Evolutionary conservation across 495 filamentous ascomycete species (phyloP).

Genomic region (Neurospora hispaniola): DNA sequence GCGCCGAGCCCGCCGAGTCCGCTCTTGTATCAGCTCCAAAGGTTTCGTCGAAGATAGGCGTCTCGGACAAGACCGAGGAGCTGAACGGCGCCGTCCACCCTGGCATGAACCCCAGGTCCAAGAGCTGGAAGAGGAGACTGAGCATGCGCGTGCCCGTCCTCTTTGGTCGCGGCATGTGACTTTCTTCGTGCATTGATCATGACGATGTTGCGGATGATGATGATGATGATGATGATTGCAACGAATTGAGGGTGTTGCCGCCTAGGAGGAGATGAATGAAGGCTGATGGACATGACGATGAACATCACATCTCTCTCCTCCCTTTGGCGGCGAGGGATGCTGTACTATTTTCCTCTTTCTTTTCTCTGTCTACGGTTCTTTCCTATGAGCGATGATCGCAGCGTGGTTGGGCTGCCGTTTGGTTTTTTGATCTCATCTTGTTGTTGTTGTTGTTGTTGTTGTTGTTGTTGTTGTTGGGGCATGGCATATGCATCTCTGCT

Average conservation of each 20-base stretch:
- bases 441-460: not conserved
- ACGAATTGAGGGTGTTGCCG: not conserved
- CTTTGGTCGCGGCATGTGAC: slow-evolving; percentile 24
- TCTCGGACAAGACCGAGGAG: not conserved
- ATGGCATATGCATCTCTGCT: not conserved
- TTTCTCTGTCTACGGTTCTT: not conserved
- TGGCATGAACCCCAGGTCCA: slow-evolving; percentile 11
- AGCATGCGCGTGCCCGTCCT: slow-evolving; percentile 18
- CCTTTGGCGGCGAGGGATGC: not conserved
- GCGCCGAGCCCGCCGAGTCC: slow-evolving; percentile 5
- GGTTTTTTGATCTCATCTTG: not conserved
- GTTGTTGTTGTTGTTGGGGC: not conserved
- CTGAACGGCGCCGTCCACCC: slow-evolving; percentile 3
- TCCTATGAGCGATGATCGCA: not conserved
- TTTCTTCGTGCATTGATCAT: not conserved
- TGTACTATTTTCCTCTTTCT: not conserved
- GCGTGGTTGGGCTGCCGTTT: not conserved
- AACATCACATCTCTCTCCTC: not conserved
- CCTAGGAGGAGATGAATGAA: not conserved
- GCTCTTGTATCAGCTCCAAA: slow-evolving; percentile 6
- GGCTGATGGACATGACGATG: not conserved
- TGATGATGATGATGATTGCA: not conserved
- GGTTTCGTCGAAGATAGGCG: slow-evolving; percentile 1
- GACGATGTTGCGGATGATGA: not conserved
- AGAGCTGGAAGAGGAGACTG: slow-evolving; percentile 20